Evolutionary conservation across 208 protist species (phyloP), one percentile per base, ranked within the genome.

Genomic region (Polymyxa betae): DNA sequence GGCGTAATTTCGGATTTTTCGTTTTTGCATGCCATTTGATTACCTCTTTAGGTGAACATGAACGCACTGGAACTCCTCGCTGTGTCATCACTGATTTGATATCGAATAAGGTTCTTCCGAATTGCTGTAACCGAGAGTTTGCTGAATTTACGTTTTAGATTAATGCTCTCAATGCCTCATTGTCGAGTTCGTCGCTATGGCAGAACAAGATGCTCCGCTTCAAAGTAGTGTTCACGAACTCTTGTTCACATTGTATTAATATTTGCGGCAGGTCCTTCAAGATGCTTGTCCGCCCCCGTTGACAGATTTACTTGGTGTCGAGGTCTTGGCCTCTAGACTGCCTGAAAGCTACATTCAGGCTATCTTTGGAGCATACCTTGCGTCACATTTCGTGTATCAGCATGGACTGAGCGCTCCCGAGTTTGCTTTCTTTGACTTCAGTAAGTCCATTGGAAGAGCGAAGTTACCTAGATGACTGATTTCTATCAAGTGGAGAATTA

Each of bases 351-450:
- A 82, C 72, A 43, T 82, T 82, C 72, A 35, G 5, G 72, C 72
- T n/a, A 82, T 35, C n/a, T 82, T 82, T 43, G 72, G 72, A 35
- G 72, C 72, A 43, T 82, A 82, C 72, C n/a, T 82, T 5, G 72
- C 72, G 35, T 82, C 72, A 20, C 72, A 82, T 43, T 82, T 82
- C 72, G n/a, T 82, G 16, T 82, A 82, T 82, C 35, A 82, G 40
- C 35, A 35, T 82, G 72, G 72, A n/a, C 72, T 82, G 72, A 82
- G 35, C 12, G 72, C 72, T 40, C 72, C 72, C n/a, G 72, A 82
- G n/a, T 82, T 82, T 82, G 72, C 72, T n/a, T 82, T 82, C 72
- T 82, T 82, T 82, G 72, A 82, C n/a, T 82, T 82, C 72, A 82
- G 72, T 82, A 82, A 35, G 72, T 40, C 16, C 12, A 32, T 66